Base-by-base conservation (phyloP, 2,329 filamentous ascomycete species). In the Aureobasidium vineae region DNA sequence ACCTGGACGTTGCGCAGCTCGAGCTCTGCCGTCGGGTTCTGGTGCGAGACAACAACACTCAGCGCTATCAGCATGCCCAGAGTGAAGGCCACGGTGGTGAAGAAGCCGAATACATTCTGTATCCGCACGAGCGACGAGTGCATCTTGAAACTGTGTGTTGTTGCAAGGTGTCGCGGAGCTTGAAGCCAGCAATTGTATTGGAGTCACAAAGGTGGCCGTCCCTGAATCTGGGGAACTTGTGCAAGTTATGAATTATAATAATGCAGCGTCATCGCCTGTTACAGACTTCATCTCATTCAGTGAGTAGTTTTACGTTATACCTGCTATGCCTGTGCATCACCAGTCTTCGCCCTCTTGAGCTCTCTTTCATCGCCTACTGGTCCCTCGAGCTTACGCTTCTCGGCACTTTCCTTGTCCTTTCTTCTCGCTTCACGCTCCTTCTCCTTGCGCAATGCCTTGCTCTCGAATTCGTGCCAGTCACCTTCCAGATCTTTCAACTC, bases 391-490 rank as follows among this genome's bases (percentile, higher is more conserved):
- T 81, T 83, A 59, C 81, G 78, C 69, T 82, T 83, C 70, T 83
- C 83, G 70, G 79, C 79, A 66, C 82, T 79, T 69, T 79, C 79
- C 71, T 74, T 75, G 63, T 73, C 76, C 63, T 74, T 78, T 53
- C 79, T 78, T 63, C 84, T 77, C 21, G 81, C 81, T 72, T 87
- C 85, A 69, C 84, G 82, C 68, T 95, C 91, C 72, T 92, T 94
- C 77, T 97, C 93, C 71, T 95, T 95, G 38, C 95, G 85, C 31
- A 97, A 83, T 19, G 92, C 93, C 79, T 99, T 99, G 66, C 92
- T 96, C 79, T 99, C 95, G 73, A 98, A 97, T 76, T 99, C 95
- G 75, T 99, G 95, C 95, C 95, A 99, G 73, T 99, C 95, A 26
- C 95, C 95, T 72, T 95, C 87, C 36, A 99, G 84, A 57, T 88